Conservation (phyloP, 352 stramenopile genomes). For the Pythium folliculosum region DNA sequence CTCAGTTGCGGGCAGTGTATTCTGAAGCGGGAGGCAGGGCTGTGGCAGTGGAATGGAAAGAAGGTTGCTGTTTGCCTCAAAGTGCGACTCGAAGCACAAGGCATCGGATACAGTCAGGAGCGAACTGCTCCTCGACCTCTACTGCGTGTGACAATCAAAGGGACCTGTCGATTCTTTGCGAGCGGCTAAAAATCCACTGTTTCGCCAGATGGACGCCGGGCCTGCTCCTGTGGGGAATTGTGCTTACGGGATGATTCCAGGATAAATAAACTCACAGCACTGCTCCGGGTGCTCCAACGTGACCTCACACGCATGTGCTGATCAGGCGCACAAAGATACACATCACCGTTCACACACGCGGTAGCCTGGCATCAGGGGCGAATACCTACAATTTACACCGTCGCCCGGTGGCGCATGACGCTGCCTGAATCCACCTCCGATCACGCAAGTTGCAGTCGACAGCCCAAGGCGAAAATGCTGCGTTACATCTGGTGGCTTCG, state of each 20-base stretch:
- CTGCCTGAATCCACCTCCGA: constrained; percentile 11
- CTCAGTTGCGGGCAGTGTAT: not conserved
- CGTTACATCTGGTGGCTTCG: constrained; percentile 13
- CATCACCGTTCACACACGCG: too few species aligned
- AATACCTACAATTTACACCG: not conserved
- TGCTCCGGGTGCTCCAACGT: too few species aligned
- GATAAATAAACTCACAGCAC: constrained; percentile 8
- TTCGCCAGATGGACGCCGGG: constrained; percentile 17
- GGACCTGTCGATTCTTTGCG: constrained; percentile 4
- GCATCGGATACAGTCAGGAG: not conserved
- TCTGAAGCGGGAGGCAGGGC: not conserved
- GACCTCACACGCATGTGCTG: too few species aligned
- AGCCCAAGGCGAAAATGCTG: constrained; percentile 1
- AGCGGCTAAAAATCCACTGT: not conserved
- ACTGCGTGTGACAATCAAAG: constrained; percentile 12
- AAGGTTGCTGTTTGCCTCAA: not conserved
- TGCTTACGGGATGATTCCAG: constrained; percentile 10
- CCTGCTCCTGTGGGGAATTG: not conserved
- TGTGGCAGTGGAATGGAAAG: not conserved
- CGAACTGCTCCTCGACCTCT: not conserved
- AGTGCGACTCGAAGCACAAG: not conserved
- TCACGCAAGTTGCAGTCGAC: constrained; percentile 22
- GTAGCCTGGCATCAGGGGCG: too few species aligned
- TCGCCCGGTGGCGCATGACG: constrained; percentile 6
- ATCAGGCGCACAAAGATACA: too few species aligned